A percentile compares a stretch with the other conserved stretches of the same genome.
Evolutionary conservation across 768 basidiomycete species (phyloP).

Genomic region (Leccinum aurantiacum): DNA sequence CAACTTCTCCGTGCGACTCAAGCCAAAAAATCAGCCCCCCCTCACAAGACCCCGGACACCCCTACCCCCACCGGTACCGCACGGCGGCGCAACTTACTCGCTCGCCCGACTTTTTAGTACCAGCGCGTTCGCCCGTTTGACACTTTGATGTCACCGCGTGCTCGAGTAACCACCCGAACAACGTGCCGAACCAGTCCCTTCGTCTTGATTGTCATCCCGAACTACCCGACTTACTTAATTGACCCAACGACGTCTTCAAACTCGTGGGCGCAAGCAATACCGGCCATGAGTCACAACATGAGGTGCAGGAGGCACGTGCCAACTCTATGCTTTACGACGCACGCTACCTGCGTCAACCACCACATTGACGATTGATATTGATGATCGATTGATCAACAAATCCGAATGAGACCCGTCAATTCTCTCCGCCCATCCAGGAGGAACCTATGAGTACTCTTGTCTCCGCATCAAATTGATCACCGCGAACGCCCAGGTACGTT

Average conservation of each 20-base stretch:
- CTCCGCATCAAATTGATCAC: not conserved
- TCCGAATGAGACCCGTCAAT: not conserved
- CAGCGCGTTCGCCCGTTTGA: not conserved
- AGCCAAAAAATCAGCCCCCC: constrained; percentile 32
- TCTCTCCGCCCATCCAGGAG: not conserved
- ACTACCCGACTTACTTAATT: not conserved
- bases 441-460: not conserved
- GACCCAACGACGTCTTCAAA: no score
- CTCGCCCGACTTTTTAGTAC: not conserved
- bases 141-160: not conserved
- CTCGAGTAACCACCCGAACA: not conserved
- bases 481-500: not conserved
- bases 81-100: not conserved
- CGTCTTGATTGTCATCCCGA: constrained; percentile 18
- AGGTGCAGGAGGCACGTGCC: not conserved
- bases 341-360: not conserved
- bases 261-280: no score
- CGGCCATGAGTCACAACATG: no score
- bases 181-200: constrained; percentile 29
- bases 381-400: not conserved
- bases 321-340: no score
- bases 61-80: constrained; percentile 16
- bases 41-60: constrained; percentile 30
- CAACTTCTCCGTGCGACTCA: constrained; percentile 33
- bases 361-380: not conserved